Conservation (phyloP, 352 stramenopile species). For the Albugo candida region DNA sequence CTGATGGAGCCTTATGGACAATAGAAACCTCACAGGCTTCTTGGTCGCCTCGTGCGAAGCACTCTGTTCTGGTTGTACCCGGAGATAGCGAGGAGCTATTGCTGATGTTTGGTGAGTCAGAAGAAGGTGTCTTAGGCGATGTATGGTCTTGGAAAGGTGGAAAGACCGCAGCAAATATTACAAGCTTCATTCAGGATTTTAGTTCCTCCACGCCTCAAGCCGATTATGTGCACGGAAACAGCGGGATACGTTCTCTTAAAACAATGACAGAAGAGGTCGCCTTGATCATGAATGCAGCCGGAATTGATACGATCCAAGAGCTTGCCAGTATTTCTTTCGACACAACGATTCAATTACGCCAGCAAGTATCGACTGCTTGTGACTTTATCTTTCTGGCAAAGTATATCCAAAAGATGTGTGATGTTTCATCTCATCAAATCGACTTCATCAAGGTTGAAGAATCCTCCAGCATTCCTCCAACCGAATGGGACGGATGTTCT, state of each 20-base stretch:
- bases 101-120: constrained; percentile 39
- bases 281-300: constrained; percentile 21
- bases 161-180: constrained; percentile 8
- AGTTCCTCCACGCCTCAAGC: constrained; percentile 10
- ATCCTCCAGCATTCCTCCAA: constrained; percentile 16
- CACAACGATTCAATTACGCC: constrained; percentile 23
- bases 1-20: constrained; percentile 25
- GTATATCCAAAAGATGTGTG: constrained; percentile 31
- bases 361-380: constrained; percentile 30
- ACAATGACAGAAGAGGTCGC: constrained; percentile 33
- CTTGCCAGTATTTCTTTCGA: constrained; percentile 40
- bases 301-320: constrained; percentile 64
- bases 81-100: constrained; percentile 28
- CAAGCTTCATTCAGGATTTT: constrained; percentile 19
- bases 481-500: constrained; percentile 46
- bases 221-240: constrained; percentile 25
- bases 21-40: constrained; percentile 12
- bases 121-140: constrained; percentile 30
- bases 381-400: constrained; percentile 50
- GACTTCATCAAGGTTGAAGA: constrained; percentile 17
- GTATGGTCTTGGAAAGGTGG: constrained; percentile 40
- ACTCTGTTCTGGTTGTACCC: constrained; percentile 21
- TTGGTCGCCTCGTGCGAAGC: constrained; percentile 35
- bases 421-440: not conserved
- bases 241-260: constrained; percentile 23